Evolutionary conservation across 148 eudicot species (phyloP).

Genomic region (Fagopyrum homotropicum): DNA sequence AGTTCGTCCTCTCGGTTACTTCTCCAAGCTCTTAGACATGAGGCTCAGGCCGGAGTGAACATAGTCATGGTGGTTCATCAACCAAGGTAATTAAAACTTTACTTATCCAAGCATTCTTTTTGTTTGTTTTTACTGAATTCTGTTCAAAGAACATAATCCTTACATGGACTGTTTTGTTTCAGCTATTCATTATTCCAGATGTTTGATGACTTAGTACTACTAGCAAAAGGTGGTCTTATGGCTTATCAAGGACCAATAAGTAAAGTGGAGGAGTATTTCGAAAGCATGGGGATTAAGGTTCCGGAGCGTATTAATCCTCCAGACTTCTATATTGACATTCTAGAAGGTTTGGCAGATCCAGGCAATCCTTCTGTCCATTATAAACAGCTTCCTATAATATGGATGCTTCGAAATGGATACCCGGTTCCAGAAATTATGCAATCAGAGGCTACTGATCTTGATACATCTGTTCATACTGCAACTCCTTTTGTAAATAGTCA

Average conservation of each 20-base stretch:
- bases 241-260: slow-evolving; percentile 19
- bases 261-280: slow-evolving; percentile 15
- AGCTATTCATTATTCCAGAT: slow-evolving; percentile 24
- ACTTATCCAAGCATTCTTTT: neutral
- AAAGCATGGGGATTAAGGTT: slow-evolving; percentile 14
- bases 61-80: slow-evolving; percentile 23
- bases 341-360: slow-evolving; percentile 17
- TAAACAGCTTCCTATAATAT: slow-evolving; percentile 13
- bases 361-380: slow-evolving; percentile 1
- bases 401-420: slow-evolving; percentile 23
- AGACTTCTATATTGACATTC: slow-evolving; percentile 19
- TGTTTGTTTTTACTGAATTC: neutral
- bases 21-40: slow-evolving; percentile 20
- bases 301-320: slow-evolving; percentile 24
- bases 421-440: slow-evolving; percentile 15
- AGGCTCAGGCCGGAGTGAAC: slow-evolving; percentile 20
- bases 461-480: neutral
- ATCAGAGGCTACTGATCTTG: neutral
- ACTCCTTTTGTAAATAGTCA: neutral
- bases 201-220: slow-evolving; percentile 21
- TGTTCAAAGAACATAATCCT: neutral
- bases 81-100: slow-evolving; percentile 13
- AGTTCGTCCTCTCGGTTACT: slow-evolving; percentile 19
- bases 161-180: neutral
- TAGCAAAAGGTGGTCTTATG: slow-evolving; percentile 22